Percentiles rank a stretch among this genome's conserved stretches.
Evolutionary conservation across 1,139 yeast species (phyloP).

Genomic region (Diutina siamensis): DNA sequence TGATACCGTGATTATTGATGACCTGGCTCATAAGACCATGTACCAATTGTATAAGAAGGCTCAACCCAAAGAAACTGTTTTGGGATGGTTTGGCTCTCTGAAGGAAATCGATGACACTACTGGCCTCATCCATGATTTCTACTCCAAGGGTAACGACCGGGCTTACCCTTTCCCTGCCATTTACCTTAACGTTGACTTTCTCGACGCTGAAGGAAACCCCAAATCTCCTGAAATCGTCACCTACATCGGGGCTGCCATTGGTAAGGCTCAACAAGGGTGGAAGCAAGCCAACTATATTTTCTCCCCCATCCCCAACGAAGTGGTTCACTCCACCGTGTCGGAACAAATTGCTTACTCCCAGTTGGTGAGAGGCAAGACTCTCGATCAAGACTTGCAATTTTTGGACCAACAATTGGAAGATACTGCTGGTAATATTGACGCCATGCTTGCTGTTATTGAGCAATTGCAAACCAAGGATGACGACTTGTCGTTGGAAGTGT

Average conservation of each 20-base stretch:
- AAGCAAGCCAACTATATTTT: constrained; percentile 39
- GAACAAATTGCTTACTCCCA: constrained; percentile 39
- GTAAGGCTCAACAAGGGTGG: constrained; percentile 39
- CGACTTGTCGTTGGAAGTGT: constrained; percentile 36
- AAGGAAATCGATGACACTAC: constrained; percentile 57
- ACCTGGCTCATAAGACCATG: constrained; percentile 59
- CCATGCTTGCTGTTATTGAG: constrained; percentile 39
- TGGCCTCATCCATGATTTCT: constrained; percentile 79
- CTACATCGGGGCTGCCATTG: constrained; percentile 70
- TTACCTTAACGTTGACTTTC: constrained; percentile 49
- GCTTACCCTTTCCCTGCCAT: constrained; percentile 72
- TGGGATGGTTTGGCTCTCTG: constrained; percentile 83
- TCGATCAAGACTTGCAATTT: constrained; percentile 1
- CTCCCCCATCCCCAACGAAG: constrained; percentile 65
- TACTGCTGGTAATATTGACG: constrained; percentile 41
- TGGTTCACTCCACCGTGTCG: constrained; percentile 43
- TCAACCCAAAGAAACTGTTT: constrained; percentile 66
- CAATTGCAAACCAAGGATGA: constrained; percentile 35
- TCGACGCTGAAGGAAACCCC: constrained; percentile 19
- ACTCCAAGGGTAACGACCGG: constrained; percentile 56
- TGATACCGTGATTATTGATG: constrained; percentile 62
- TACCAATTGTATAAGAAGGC: constrained; percentile 68
- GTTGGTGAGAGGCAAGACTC: constrained; percentile 3
- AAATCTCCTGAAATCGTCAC: constrained; percentile 41
- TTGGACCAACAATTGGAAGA: constrained; percentile 22